A percentile compares a stretch with the other conserved stretches of the same genome.
Conservation (phyloP, 176 grass and related monocot species). For the Aegilops tauschii region DNA sequence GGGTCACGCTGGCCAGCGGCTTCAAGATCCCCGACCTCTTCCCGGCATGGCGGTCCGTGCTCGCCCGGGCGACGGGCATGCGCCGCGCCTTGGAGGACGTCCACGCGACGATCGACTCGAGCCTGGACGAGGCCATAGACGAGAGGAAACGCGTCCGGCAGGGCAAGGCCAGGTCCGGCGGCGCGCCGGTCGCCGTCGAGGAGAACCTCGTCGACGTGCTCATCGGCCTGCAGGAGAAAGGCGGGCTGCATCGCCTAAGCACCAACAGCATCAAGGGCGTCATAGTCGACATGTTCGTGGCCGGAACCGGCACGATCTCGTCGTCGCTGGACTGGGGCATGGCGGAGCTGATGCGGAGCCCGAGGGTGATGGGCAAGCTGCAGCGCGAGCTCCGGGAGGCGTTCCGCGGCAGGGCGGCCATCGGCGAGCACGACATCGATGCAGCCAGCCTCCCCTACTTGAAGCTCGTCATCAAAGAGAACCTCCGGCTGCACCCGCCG, state of each 20-base stretch:
- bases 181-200: background rate
- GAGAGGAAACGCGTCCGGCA: background rate
- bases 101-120: constrained; percentile 4
- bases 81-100: background rate
- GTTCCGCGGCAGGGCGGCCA: no score
- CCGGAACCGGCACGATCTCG: constrained; percentile 2
- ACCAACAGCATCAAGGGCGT: constrained; percentile 28
- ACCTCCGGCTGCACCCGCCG: constrained; percentile 45
- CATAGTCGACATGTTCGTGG: constrained; percentile 41
- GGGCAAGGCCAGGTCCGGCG: background rate
- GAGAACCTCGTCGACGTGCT: constrained; percentile 37
- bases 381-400: no score
- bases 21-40: constrained; percentile 26
- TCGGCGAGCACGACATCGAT: no score
- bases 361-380: no score
- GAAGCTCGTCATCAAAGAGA: constrained; percentile 44
- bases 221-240: constrained; percentile 23
- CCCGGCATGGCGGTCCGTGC: background rate
- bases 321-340: no score
- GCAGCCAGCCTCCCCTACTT: constrained; percentile 15
- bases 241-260: background rate
- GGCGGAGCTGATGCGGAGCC: no score
- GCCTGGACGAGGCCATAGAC: background rate
- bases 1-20: background rate
- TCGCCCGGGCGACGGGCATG: constrained; percentile 12